Conservation (phyloP, 371 early-diverging fungal genomes). For the Mortierella sp. region DNA sequence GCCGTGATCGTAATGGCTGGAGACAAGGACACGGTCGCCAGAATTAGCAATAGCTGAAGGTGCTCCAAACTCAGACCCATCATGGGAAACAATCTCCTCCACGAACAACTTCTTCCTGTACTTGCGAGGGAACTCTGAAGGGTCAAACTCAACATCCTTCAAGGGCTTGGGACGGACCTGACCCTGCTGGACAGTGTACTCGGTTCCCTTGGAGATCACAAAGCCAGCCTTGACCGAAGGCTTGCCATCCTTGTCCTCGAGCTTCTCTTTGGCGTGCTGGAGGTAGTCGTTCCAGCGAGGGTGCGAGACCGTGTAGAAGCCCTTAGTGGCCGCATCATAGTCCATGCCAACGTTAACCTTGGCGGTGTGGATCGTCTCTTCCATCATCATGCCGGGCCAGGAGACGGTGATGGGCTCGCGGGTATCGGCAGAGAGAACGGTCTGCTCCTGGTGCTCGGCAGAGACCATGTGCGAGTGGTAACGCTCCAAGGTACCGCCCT, state of each 20-base stretch:
- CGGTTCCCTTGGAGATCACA: constrained; percentile 34
- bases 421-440: constrained; percentile 34
- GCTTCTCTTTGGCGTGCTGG: constrained; percentile 37
- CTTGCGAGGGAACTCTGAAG: constrained; percentile 27
- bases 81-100: constrained; percentile 46
- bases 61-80: constrained; percentile 48
- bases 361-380: constrained; percentile 50
- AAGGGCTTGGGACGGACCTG: constrained; percentile 52
- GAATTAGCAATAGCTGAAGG: constrained; percentile 45
- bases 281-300: constrained; percentile 47
- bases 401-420: constrained; percentile 22
- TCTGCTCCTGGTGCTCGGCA: constrained; percentile 48
- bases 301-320: constrained; percentile 43
- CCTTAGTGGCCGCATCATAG: constrained; percentile 34
- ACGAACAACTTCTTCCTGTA: constrained; percentile 42
- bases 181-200: constrained; percentile 46
- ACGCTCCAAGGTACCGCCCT: constrained; percentile 44
- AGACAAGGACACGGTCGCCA: constrained; percentile 36
- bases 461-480: constrained; percentile 45
- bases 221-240: constrained; percentile 40
- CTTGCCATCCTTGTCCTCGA: constrained; percentile 21
- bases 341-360: constrained; percentile 44
- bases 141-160: constrained; percentile 50
- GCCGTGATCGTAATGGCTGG: constrained; percentile 43
- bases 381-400: constrained; percentile 57